These are phyloP conservation scores for Hemileccinum rubropunctum DNA, from an alignment of 768 basidiomycete species.

Conservation along the genomic window DNA sequence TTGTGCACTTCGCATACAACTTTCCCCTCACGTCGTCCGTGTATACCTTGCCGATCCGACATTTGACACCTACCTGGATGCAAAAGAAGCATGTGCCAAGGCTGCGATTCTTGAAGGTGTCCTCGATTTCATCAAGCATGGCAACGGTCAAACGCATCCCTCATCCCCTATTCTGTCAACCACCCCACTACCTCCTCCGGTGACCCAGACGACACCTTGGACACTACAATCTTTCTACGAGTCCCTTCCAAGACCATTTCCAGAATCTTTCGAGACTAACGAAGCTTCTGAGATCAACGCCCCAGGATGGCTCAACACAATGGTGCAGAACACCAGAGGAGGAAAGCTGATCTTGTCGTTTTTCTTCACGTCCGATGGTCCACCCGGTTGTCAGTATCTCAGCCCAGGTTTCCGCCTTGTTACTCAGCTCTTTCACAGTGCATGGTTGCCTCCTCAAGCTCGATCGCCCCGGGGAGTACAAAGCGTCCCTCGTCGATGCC, in stretches of 20 bases:
- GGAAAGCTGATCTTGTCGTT: slow-evolving; percentile 42
- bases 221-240: slow-evolving; percentile 61
- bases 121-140: slow-evolving; percentile 55
- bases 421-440: slow-evolving; percentile 33
- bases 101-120: slow-evolving; percentile 52
- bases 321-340: slow-evolving; percentile 52
- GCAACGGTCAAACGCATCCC: slow-evolving; percentile 48
- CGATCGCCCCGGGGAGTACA: slow-evolving; percentile 47
- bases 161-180: slow-evolving; percentile 19
- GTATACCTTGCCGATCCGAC: slow-evolving; percentile 50
- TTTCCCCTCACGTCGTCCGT: slow-evolving; percentile 47
- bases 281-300: slow-evolving; percentile 52
- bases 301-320: slow-evolving; percentile 49
- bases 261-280: slow-evolving; percentile 48
- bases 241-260: slow-evolving; percentile 62
- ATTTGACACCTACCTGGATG: slow-evolving; percentile 40
- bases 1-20: slow-evolving; percentile 53
- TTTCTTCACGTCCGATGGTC: slow-evolving; percentile 42
- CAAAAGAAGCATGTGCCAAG: slow-evolving; percentile 53
- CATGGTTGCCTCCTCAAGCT: slow-evolving; percentile 65
- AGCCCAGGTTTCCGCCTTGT: background rate
- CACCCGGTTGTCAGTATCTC: slow-evolving; percentile 41
- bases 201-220: slow-evolving; percentile 22
- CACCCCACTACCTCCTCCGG: slow-evolving; percentile 4
- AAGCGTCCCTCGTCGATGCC: slow-evolving; percentile 62